Percentiles rank a stretch among this genome's conserved stretches.
These are phyloP conservation scores for Malassezia nana DNA, from an alignment of 1,284 basidiomycete genomes.

Conservation along the genomic window DNA sequence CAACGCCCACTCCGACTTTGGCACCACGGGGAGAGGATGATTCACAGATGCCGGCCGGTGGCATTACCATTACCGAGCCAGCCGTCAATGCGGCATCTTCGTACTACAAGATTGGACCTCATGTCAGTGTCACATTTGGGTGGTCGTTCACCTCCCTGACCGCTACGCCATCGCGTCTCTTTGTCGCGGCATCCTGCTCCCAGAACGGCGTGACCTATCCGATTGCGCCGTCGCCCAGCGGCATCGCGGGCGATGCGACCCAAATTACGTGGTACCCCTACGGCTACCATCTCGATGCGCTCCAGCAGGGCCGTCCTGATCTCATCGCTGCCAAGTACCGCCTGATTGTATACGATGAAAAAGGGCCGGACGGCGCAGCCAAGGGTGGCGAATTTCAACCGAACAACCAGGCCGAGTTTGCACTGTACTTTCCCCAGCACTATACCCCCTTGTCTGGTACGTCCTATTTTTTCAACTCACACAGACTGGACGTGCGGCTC, in stretches of 20 bases:
- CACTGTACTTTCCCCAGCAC: conserved; percentile 42
- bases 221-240: conserved; percentile 26
- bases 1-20: neutral
- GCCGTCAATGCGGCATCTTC: conserved; percentile 38
- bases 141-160: conserved; percentile 46
- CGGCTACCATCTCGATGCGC: conserved; percentile 32
- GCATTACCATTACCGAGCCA: conserved; percentile 42
- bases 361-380: conserved; percentile 24
- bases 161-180: conserved; percentile 28
- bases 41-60: conserved; percentile 21
- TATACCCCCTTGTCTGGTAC: conserved; percentile 40
- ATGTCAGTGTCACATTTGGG: conserved; percentile 41
- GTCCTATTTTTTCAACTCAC: neutral
- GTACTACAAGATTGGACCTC: conserved; percentile 46
- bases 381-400: conserved; percentile 32
- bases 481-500: conserved; percentile 15
- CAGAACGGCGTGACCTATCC: conserved; percentile 40
- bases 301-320: conserved; percentile 25
- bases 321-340: conserved; percentile 42
- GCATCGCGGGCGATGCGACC: conserved; percentile 35
- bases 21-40: neutral
- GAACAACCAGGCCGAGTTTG: conserved; percentile 41
- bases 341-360: conserved; percentile 41
- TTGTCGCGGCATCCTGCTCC: conserved; percentile 40
- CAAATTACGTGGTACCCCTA: conserved; percentile 41